Percentiles rank a stretch among this genome's conserved stretches.
phyloP scores from a whole-genome alignment of 1,284 basidiomycete genomes.

The Ceratobasidium sp. region DNA sequence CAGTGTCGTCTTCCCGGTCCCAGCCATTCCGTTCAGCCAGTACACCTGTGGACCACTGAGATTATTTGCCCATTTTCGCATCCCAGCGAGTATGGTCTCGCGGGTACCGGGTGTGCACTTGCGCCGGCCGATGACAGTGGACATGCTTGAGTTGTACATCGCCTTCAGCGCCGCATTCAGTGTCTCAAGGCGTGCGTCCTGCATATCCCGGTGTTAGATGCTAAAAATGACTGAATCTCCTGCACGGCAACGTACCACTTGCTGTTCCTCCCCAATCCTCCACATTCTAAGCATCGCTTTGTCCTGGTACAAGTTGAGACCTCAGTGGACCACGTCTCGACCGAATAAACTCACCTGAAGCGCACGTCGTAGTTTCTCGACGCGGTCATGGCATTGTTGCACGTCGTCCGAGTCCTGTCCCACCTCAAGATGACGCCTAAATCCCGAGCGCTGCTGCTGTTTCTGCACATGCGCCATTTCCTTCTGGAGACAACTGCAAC shows the following conservation, averaged over 20 bases:
- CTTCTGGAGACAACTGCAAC: not conserved
- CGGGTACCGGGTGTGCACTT: constrained; percentile 46
- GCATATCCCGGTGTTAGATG: not conserved
- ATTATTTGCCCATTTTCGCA: constrained; percentile 43
- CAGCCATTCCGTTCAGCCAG: constrained; percentile 50
- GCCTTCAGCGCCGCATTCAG: not conserved
- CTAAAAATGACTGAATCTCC: not conserved
- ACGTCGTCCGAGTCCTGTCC: too few species aligned
- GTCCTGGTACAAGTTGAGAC: not conserved
- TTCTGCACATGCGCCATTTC: not conserved
- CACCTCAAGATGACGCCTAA: not conserved
- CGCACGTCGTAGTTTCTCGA: not conserved
- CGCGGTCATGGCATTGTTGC: too few species aligned
- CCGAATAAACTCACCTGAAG: not conserved
- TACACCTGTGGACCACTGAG: constrained; percentile 41
- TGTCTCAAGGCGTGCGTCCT: not conserved
- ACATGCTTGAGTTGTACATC: constrained; percentile 10
- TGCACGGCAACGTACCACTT: not conserved
- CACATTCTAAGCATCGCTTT: not conserved
- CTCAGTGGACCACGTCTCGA: not conserved
- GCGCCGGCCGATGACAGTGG: not conserved
- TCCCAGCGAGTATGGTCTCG: constrained; percentile 41
- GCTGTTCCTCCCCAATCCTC: not conserved
- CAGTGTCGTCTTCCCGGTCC: constrained; percentile 43
- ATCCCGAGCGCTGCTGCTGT: not conserved